Conservation (phyloP, 345 rosid species). For the Limnanthes douglasii region DNA sequence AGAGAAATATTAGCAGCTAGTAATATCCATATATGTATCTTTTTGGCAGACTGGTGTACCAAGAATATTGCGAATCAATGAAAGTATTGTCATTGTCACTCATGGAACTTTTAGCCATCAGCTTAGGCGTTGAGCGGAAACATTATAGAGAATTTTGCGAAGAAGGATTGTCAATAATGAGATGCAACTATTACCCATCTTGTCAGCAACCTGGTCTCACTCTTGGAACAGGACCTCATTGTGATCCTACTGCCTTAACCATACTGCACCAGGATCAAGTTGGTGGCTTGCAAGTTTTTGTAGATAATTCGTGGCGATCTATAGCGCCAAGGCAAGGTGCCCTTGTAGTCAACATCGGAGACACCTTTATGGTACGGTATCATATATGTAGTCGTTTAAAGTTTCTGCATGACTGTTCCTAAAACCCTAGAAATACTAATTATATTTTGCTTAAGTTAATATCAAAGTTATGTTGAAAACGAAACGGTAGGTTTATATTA, state of each 20-base stretch:
- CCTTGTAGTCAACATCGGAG: slow-evolving; percentile 43
- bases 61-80: slow-evolving; percentile 36
- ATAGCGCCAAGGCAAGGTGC: slow-evolving; percentile 32
- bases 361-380: slow-evolving; percentile 35
- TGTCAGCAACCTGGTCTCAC: slow-evolving; percentile 25
- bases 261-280: slow-evolving; percentile 58
- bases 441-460: not conserved
- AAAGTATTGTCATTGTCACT: slow-evolving; percentile 18
- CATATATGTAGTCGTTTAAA: too few relatives aligned
- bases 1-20: not conserved
- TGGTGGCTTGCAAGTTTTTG: slow-evolving; percentile 47
- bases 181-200: slow-evolving; percentile 41
- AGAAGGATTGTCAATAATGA: slow-evolving; percentile 34
- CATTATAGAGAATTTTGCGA: slow-evolving; percentile 23
- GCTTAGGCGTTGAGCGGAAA: slow-evolving; percentile 26
- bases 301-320: slow-evolving; percentile 24
- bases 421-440: too few relatives aligned
- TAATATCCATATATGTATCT: not conserved
- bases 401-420: too few relatives aligned
- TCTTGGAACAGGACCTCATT: slow-evolving; percentile 59
- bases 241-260: slow-evolving; percentile 48
- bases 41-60: slow-evolving; percentile 25
- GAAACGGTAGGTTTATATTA: too few relatives aligned
- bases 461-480: not conserved
- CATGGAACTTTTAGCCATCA: slow-evolving; percentile 31